Evolutionary conservation across 768 basidiomycete genomes (phyloP), one percentile per base, ranked within the genome.

Genomic region (Lentinula raphanica): DNA sequence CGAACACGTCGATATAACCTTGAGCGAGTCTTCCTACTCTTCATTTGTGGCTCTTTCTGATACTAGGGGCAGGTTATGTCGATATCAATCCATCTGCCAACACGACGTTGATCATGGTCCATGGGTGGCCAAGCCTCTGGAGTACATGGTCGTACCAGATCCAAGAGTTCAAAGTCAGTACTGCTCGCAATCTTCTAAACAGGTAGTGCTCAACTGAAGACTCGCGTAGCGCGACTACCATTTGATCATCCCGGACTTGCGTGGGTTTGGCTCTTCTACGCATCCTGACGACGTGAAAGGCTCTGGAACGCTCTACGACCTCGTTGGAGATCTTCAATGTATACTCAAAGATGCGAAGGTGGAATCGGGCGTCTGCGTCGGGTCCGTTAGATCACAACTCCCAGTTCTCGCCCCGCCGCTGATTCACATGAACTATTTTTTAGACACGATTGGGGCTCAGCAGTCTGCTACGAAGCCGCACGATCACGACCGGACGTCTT

Each of bases 101-200:
- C 27, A 74, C 69, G 13, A 80, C 84, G 0, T 69, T 90, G 2
- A 49, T 91, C 29, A 78, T 91, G 77, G 83, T 90, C 0, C 89
- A 91, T 63, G 89, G 89, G 3, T 91, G 89, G 89, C 89, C 89
- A 0, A 79, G 84, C 61, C 67, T 90, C 3, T 91, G 89, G 89
- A 85, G 82, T 55, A 80, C 79, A 19, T 91, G 88, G 89, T 77
- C 83, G 35, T 79, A 78, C 31, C 89, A 91, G 65, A 88, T 91
- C 17, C 71, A 81, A 51, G 79, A 82, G 59, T 85, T 90, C 67
- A 68, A 84, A 72, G 88, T 80, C 61, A 31, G 66, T 60, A 17
- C 2, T 7, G 19, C 19, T 19, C 12, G 19, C 17, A 13, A 21
- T 57, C 38, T 35, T 12, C 19, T 31, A 31, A 36, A n/a, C 48